Evolutionary conservation across 2,329 filamentous ascomycete genomes (phyloP).

Genomic region (Hypoxylon sp.): DNA sequence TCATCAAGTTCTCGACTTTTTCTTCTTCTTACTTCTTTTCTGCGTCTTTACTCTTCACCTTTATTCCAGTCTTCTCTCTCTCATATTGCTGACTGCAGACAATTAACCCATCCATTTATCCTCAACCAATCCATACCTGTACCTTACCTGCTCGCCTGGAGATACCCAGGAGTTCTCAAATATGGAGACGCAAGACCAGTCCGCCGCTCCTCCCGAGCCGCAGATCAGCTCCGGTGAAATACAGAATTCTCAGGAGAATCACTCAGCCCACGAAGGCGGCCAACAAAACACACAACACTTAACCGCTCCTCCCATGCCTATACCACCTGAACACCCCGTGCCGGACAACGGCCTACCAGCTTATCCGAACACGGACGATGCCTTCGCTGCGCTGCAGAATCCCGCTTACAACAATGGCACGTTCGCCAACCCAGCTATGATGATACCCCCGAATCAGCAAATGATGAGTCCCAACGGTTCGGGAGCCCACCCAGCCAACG

Average conservation of each 20-base stretch:
- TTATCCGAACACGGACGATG: slow-evolving; percentile 26
- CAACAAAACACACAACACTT: slow-evolving; percentile 21
- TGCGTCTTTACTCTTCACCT: slow-evolving; percentile 3
- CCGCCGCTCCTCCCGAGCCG: slow-evolving; percentile 9
- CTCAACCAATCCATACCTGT: neutral
- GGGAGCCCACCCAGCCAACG: slow-evolving; percentile 30
- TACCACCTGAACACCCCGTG: slow-evolving; percentile 16
- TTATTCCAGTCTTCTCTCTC: slow-evolving; percentile 2
- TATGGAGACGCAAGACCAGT: slow-evolving; percentile 33
- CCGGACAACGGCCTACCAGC: slow-evolving; percentile 24
- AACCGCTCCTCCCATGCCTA: slow-evolving; percentile 10
- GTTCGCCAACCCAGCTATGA: slow-evolving; percentile 27
- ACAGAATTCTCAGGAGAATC: slow-evolving; percentile 13
- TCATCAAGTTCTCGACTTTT: neutral
- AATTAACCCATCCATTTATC: neutral
- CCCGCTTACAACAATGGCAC: slow-evolving; percentile 33
- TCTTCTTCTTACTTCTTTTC: neutral
- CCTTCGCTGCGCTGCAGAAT: slow-evolving; percentile 28
- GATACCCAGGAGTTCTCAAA: neutral
- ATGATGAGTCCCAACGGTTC: slow-evolving; percentile 20
- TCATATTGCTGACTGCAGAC: neutral
- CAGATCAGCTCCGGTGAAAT: slow-evolving; percentile 7
- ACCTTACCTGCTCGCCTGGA: neutral
- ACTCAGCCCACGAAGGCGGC: slow-evolving; percentile 14
- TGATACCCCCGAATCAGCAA: slow-evolving; percentile 30